A percentile compares a stretch with the other conserved stretches of the same genome.
Conservation (phyloP, 306 rosid genomes). For the Sphenostylis stenocarpa region DNA sequence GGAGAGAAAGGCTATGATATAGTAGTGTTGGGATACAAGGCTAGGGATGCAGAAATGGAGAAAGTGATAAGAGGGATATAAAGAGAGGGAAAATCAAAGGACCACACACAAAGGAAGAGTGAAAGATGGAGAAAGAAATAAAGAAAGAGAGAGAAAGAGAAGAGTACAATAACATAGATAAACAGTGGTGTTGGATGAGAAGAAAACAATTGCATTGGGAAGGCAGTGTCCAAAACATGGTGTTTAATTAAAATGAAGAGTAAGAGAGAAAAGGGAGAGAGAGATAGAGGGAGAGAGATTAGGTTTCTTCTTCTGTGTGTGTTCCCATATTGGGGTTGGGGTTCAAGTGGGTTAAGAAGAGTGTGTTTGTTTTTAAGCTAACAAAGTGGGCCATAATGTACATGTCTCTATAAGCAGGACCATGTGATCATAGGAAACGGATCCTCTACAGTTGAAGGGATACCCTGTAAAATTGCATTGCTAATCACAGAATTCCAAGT, state of each 20-base stretch:
- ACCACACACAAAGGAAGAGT: conserved; percentile 49
- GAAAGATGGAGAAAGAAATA: background rate
- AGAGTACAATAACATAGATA: conserved; percentile 43
- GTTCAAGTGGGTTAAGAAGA: conserved; percentile 65
- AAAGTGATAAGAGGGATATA: conserved; percentile 71
- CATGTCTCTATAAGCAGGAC: conserved; percentile 61
- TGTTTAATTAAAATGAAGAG: conserved; percentile 27
- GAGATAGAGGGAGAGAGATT: conserved; percentile 9
- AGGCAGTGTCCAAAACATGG: conserved; percentile 51
- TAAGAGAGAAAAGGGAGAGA: background rate
- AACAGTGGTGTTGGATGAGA: conserved; percentile 73
- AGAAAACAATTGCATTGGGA: conserved; percentile 81
- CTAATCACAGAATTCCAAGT: conserved; percentile 45
- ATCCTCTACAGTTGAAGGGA: conserved; percentile 21
- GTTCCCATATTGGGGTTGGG: conserved; percentile 82
- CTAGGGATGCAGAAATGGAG: conserved; percentile 49
- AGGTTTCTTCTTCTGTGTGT: conserved; percentile 45
- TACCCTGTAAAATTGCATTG: background rate
- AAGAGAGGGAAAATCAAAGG: conserved; percentile 52
- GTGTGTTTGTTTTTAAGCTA: conserved; percentile 69
- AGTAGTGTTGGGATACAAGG: conserved; percentile 28
- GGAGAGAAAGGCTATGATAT: conserved; percentile 16
- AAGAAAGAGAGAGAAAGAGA: conserved; percentile 14
- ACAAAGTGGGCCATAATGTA: conserved; percentile 90
- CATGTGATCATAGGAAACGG: conserved; percentile 75